A percentile compares a stretch with the other conserved stretches of the same genome.
Evolutionary conservation across 148 eudicot species (phyloP).

Genomic region (Limonium bicolor): DNA sequence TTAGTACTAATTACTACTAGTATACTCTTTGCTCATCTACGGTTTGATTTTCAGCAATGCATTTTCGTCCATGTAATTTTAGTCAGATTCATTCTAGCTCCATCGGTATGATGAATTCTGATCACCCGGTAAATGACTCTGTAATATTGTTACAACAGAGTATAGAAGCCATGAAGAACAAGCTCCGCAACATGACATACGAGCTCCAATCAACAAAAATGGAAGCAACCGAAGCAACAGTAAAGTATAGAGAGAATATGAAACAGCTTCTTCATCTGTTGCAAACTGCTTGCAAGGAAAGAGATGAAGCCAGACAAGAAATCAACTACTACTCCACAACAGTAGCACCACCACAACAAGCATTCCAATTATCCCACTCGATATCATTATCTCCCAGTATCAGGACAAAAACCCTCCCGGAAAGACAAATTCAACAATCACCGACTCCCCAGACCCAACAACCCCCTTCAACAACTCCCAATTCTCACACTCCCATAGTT

Average conservation of each 20-base stretch:
- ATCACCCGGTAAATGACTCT: neutral
- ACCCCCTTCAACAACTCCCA: constrained; percentile 20
- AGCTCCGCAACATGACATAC: constrained; percentile 31
- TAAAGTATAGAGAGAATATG: constrained; percentile 19
- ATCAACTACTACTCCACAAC: no score
- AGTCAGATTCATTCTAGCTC: neutral
- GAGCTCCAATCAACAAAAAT: constrained; percentile 31
- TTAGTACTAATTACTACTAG: neutral
- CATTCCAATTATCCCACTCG: neutral
- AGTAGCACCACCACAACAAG: constrained; percentile 22
- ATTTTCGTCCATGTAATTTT: neutral
- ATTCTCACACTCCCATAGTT: constrained; percentile 8
- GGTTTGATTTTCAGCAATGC: neutral
- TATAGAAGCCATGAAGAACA: constrained; percentile 40
- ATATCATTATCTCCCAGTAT: constrained; percentile 14
- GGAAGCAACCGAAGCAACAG: constrained; percentile 26
- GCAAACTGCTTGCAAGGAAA: constrained; percentile 28
- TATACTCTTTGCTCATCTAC: neutral
- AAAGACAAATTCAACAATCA: constrained; percentile 26
- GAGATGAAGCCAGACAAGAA: constrained; percentile 59
- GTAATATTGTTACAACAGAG: constrained; percentile 16
- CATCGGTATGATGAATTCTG: neutral
- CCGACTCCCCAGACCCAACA: constrained; percentile 65
- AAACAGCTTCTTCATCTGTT: constrained; percentile 25
- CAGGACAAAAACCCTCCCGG: constrained; percentile 12